Base-by-base conservation (phyloP, 352 stramenopile species). In the Poterioochromonas sp. region DNA sequence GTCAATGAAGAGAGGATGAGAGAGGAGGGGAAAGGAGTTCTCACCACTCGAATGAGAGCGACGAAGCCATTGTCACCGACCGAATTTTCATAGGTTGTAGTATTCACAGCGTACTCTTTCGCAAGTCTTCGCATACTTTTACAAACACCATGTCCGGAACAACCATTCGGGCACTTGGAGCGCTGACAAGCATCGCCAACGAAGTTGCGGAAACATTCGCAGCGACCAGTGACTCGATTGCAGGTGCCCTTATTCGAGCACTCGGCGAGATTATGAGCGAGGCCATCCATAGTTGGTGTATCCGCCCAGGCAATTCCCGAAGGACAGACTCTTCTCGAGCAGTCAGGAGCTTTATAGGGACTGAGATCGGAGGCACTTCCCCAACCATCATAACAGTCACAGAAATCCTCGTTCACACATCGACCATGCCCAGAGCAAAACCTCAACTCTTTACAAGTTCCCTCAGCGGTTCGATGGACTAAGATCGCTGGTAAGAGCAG, bases 341-440 rank as follows among this genome's bases (percentile, higher is more conserved):
- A 96, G 80, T 96, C 90, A 0, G 90, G 87, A 0, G 88, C 83
- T 39, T 86, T 85, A 83, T 93, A 94, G 60, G 81, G 64, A 8
- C 88, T 82, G 73, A 95, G 79, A 79, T 97, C 91, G 40, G 87
- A 87, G 65, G 85, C 78, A 20, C 88, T 86, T 39, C 92, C 92
- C 69, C 85, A 97, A 32, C 90, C 91, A 76, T 94, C 88, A 70
- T 87, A 92, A 85, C 92, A 96, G 32, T 83, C 81, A 82, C 92
- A 97, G 15, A 82, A 91, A 77, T 91, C 93, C 64, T 83, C 77
- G 32, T 89, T 86, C 79, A 90, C 84, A 83, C 91, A 96, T 54
- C 83, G 86, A 29, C 91, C 91, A 62, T 96, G 90, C 35, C 89
- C 91, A 69, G 93, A 95, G 85, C 91, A 96, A 80, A 91, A 91